Evolutionary conservation across 1,284 basidiomycete species (phyloP).

Genomic region (Inonotus hispidus): DNA sequence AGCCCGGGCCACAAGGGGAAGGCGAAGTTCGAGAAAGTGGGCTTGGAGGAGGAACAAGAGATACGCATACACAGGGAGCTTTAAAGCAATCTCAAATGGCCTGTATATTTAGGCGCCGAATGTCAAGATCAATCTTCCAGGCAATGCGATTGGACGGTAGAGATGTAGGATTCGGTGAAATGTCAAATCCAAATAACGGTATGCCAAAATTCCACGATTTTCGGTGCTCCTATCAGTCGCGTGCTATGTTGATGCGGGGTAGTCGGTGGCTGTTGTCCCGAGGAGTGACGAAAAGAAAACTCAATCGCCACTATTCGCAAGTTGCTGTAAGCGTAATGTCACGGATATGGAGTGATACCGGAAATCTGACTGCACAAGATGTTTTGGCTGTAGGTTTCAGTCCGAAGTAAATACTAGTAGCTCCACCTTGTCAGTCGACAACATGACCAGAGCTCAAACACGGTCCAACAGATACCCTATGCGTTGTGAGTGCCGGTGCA

Average conservation of each 20-base stretch:
- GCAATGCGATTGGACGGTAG: background rate
- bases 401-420: background rate
- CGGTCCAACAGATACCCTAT: no score
- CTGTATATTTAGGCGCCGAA: background rate
- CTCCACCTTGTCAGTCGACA: background rate
- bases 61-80: background rate
- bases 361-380: background rate
- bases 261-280: background rate
- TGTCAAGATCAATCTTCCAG: background rate
- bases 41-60: background rate
- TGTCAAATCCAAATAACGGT: background rate
- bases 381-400: background rate
- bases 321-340: background rate
- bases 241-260: background rate
- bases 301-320: background rate
- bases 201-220: background rate
- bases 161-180: background rate
- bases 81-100: background rate
- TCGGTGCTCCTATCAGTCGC: background rate
- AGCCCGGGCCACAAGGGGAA: background rate
- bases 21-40: background rate
- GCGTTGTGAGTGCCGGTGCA: no score
- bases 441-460: no score
- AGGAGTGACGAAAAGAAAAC: background rate
- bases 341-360: background rate